A percentile compares a stretch with the other conserved stretches of the same genome.
phyloP scores from a whole-genome alignment of 148 eudicot genomes.

The Oxyria digyna region DNA sequence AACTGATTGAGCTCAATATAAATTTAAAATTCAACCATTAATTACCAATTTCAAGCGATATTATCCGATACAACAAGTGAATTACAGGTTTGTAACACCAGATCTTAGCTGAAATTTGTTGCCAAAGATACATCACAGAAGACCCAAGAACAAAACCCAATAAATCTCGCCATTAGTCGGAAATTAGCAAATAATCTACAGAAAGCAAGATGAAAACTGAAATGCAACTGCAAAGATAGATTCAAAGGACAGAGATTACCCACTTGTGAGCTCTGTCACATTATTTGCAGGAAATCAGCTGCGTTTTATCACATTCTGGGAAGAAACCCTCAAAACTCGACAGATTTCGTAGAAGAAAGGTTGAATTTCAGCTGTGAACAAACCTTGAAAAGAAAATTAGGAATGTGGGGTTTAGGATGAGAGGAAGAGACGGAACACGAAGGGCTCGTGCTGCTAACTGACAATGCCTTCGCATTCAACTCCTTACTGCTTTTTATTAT shows the following conservation, averaged over 20 bases:
- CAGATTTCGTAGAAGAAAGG: background rate
- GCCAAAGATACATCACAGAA: background rate
- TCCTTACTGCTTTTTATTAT: background rate
- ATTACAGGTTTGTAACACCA: background rate
- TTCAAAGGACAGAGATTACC: background rate
- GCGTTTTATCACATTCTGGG: background rate
- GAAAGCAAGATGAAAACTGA: background rate
- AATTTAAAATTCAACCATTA: background rate
- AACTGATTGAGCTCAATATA: no score
- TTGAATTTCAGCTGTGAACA: background rate
- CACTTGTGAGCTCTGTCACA: background rate
- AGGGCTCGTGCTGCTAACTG: constrained; percentile 1
- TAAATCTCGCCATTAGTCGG: background rate
- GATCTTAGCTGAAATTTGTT: constrained; percentile 6
- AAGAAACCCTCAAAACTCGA: background rate
- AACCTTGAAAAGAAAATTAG: background rate
- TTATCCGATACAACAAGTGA: background rate
- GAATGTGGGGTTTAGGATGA: constrained; percentile 1
- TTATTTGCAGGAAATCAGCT: background rate
- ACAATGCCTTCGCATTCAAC: background rate
- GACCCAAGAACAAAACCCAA: background rate
- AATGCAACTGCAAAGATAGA: background rate
- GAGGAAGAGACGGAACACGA: background rate
- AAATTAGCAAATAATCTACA: background rate
- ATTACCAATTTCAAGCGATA: background rate